Evolutionary conservation across 306 rosid species (phyloP).

Genomic region (Ceratonia siliqua): DNA sequence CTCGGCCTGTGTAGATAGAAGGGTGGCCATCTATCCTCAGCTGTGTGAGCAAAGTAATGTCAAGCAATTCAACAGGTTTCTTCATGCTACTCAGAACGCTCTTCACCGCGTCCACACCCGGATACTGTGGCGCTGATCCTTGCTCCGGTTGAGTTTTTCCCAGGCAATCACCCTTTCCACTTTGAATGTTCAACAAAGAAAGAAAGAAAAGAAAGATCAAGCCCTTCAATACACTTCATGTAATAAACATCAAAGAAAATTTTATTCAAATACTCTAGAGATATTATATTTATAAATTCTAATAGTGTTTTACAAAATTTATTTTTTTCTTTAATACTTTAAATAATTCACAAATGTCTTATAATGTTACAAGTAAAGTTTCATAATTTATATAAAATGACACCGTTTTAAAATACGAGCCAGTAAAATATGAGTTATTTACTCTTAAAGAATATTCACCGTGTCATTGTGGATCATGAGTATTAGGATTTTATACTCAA

Average conservation of each 20-base stretch:
- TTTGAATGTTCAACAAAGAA: constrained; percentile 3
- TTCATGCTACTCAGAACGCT: constrained; percentile 38
- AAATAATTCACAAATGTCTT: too few species aligned
- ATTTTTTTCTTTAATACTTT: too few species aligned
- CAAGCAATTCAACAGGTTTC: constrained; percentile 48
- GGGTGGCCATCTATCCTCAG: constrained; percentile 78
- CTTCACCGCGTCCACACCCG: constrained; percentile 59
- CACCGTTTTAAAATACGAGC: too few species aligned
- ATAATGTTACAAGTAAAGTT: too few species aligned
- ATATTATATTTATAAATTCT: too few species aligned
- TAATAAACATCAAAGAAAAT: not conserved
- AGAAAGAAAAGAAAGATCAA: not conserved
- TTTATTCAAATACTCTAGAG: too few species aligned
- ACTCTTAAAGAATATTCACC: too few species aligned
- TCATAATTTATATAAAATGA: too few species aligned
- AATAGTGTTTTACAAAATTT: too few species aligned
- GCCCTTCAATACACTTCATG: not conserved
- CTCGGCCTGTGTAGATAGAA: constrained; percentile 53
- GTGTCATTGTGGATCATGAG: not conserved
- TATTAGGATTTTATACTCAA: not conserved
- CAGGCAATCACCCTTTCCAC: constrained; percentile 41
- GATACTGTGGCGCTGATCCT: constrained; percentile 42
- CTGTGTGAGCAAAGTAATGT: constrained; percentile 67
- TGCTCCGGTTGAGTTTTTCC: constrained; percentile 41
- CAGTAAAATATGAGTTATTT: too few species aligned